Percentiles rank a stretch among this genome's conserved stretches.
These are phyloP conservation scores for Gilbertella persicaria DNA, from an alignment of 371 early-diverging fungal genomes.

Conservation along the genomic window DNA sequence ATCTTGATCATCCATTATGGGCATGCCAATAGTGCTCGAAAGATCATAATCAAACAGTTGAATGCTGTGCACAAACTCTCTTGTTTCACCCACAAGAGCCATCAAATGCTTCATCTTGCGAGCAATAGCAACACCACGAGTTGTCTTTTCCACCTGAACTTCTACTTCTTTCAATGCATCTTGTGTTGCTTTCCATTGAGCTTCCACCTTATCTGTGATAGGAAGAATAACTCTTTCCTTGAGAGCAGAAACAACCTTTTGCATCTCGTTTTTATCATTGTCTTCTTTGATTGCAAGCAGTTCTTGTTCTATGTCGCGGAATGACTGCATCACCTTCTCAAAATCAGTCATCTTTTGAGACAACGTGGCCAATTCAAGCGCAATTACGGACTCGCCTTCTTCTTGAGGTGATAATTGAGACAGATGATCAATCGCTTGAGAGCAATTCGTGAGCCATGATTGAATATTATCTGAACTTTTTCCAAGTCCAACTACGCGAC, in stretches of 20 bases:
- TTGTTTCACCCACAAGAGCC: constrained; percentile 34
- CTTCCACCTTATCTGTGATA: constrained; percentile 10
- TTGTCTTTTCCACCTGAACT: constrained; percentile 16
- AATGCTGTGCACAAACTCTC: constrained; percentile 19
- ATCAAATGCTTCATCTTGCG: constrained; percentile 43
- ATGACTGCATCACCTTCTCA: constrained; percentile 26
- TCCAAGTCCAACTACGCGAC: constrained; percentile 30
- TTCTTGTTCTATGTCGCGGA: constrained; percentile 22
- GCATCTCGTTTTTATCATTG: background rate
- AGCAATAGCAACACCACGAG: constrained; percentile 29
- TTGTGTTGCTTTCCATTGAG: constrained; percentile 16
- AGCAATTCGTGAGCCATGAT: constrained; percentile 38
- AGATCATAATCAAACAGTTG: constrained; percentile 7
- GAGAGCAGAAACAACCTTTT: background rate
- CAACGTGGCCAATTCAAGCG: constrained; percentile 19
- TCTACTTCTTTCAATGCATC: constrained; percentile 3
- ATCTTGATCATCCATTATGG: background rate
- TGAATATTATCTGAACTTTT: constrained; percentile 35
- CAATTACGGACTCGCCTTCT: constrained; percentile 23
- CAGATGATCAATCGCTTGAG: constrained; percentile 24
- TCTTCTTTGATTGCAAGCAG: background rate
- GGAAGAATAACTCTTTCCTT: background rate
- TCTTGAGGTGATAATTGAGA: constrained; percentile 4
- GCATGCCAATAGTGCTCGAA: background rate
- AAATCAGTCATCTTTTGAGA: constrained; percentile 34